phyloP scores from a whole-genome alignment of 768 basidiomycete genomes.

The Mycena filopes region DNA sequence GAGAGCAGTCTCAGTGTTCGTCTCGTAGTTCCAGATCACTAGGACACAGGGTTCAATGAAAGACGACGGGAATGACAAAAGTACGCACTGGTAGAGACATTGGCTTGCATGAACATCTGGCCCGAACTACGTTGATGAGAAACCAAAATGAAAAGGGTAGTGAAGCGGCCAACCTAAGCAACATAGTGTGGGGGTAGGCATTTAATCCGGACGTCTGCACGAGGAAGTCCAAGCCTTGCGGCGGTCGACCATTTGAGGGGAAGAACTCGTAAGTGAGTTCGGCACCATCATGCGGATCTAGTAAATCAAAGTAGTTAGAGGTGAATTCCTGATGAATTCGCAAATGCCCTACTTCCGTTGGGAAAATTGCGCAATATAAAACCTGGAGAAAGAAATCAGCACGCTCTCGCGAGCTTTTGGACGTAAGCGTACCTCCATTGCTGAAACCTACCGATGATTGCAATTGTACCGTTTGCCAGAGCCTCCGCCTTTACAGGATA shows the following conservation, averaged over 20 bases:
- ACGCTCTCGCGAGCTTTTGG: too few relatives aligned
- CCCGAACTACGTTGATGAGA: conserved; percentile 57
- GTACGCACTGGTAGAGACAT: conserved; percentile 74
- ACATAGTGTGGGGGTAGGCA: conserved; percentile 77
- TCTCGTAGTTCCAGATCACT: conserved; percentile 63
- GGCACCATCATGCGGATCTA: conserved; percentile 75
- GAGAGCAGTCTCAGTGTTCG: conserved; percentile 68
- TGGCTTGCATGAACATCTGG: conserved; percentile 85
- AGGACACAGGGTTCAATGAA: conserved; percentile 26
- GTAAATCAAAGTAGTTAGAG: too few relatives aligned
- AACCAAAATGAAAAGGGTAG: not conserved
- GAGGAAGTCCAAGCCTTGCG: conserved; percentile 72
- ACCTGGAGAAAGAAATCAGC: not conserved
- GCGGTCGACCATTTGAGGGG: conserved; percentile 66
- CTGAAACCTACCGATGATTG: conserved; percentile 85
- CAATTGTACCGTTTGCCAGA: conserved; percentile 79
- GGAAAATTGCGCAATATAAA: conserved; percentile 83
- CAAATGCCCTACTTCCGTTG: too few relatives aligned
- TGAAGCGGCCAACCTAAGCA: conserved; percentile 54
- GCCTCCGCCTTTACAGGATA: conserved; percentile 55
- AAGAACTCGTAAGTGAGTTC: conserved; percentile 88
- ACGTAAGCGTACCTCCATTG: conserved; percentile 61
- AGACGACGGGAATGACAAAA: conserved; percentile 11
- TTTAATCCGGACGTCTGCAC: conserved; percentile 80
- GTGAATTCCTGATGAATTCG: too few relatives aligned